phyloP scores from a whole-genome alignment of 345 rosid species.

The Atalantia buxifolia region DNA sequence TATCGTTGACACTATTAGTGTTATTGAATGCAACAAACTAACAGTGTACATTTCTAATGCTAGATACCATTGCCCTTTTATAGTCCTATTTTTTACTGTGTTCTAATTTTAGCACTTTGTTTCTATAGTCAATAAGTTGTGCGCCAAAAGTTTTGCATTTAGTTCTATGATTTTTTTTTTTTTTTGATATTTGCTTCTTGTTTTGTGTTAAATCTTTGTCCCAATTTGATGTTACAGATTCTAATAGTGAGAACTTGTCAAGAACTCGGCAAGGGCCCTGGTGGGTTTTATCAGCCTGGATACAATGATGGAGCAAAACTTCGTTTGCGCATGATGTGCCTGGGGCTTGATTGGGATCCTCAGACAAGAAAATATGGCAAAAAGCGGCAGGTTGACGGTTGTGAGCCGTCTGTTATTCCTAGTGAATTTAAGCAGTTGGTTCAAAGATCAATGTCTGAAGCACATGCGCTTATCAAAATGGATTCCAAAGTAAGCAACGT shows the following conservation, averaged over 20 bases:
- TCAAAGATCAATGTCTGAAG: conserved; percentile 31
- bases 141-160: background rate
- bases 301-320: conserved; percentile 52
- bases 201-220: background rate
- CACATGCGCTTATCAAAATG: conserved; percentile 28
- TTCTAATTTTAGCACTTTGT: background rate
- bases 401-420: conserved; percentile 42
- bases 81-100: background rate
- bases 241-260: conserved; percentile 45
- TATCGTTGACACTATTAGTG: background rate
- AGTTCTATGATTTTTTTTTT: no score
- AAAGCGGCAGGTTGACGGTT: conserved; percentile 26
- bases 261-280: conserved; percentile 38
- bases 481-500: conserved; percentile 14
- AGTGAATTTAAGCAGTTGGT: conserved; percentile 34
- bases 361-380: conserved; percentile 31
- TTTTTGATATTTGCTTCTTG: background rate
- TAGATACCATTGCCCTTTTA: no score
- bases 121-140: background rate
- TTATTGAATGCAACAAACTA: no score
- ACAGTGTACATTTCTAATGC: background rate
- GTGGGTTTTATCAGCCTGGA: conserved; percentile 55
- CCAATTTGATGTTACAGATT: conserved; percentile 26
- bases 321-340: conserved; percentile 59
- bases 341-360: conserved; percentile 56